Evolutionary conservation across 306 rosid genomes (phyloP), one percentile per base, ranked within the genome.

Genomic region (Astragalus glycyphyllos): DNA sequence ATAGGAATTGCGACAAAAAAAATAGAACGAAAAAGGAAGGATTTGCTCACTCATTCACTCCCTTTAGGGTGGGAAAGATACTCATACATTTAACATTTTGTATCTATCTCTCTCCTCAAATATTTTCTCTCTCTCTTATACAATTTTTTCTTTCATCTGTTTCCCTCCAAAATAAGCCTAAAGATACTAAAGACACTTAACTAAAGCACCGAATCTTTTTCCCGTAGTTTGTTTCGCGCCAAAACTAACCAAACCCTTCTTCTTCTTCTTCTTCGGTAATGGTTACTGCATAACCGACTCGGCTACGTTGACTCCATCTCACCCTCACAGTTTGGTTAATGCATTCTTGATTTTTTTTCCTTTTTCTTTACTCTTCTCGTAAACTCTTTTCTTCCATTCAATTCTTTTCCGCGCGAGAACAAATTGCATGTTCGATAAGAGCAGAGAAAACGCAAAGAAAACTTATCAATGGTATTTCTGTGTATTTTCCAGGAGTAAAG

Each of bases 201-300:
- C n/a, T n/a, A n/a, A n/a, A n/a, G n/a, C n/a, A n/a, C n/a, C n/a
- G n/a, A n/a, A n/a, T n/a, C n/a, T n/a, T n/a, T n/a, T n/a, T n/a
- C n/a, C n/a, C n/a, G n/a, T n/a, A 34, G 1, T 0, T 8, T 0
- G 11, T 72, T 72, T 58, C 68, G 80, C 86, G 86, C 85, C 77
- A 64, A 64, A 73, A 72, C 54, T 3, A 53, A 53, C 44, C 3
- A 53, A 62, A 63, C 57, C 29, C 46, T 6, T 26, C 31, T 26
- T 55, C 64, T 6, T 51, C 48, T 50, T 38, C 37, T 12, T 38
- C 40, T 34, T 32, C 31, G 3, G 10, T 4, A 46, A 46, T 14
- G 10, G 16, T 50, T 34, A 16, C 63, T 14, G 1, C n/a, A 13
- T 29, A 81, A 77, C 85, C 59, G 59, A 45, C 59, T 60, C 71